Conservation (phyloP, 164 flowering plant species). For the Annona squamosa region DNA sequence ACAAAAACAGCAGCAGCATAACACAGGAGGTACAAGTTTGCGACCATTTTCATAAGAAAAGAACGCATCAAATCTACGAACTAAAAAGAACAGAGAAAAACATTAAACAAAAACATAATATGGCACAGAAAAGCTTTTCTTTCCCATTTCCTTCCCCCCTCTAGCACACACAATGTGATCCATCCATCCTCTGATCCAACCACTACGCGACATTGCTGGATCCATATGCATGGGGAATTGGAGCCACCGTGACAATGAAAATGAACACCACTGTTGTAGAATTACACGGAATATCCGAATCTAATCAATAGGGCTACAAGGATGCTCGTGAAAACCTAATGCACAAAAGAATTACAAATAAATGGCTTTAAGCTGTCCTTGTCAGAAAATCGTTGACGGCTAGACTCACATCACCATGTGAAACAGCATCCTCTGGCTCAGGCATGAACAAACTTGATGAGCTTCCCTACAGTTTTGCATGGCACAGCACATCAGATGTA, state of each 20-base stretch:
- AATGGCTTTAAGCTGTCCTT: conserved; percentile 33
- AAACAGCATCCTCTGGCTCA: conserved; percentile 94
- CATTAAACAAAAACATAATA: no score
- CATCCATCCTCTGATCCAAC: not conserved
- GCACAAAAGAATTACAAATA: conserved; percentile 18
- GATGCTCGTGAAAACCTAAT: not conserved
- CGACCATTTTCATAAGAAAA: no score
- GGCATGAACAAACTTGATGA: conserved; percentile 77
- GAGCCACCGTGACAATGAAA: not conserved
- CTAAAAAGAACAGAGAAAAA: no score
- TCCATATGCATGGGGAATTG: not conserved
- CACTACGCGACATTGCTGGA: not conserved
- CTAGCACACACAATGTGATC: not conserved
- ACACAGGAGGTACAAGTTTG: no score
- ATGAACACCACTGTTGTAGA: not conserved
- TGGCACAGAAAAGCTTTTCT: not conserved
- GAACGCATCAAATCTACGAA: no score
- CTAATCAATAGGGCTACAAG: not conserved
- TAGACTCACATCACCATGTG: conserved; percentile 89
- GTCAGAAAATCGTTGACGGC: conserved; percentile 95
- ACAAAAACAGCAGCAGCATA: no score
- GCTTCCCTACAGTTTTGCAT: conserved; percentile 47
- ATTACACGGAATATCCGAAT: not conserved
- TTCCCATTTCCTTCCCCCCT: not conserved
- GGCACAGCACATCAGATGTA: not conserved